These are phyloP conservation scores for Colletotrichum chrysophilum DNA, from an alignment of 2,329 filamentous ascomycete species.

Conservation along the genomic window DNA sequence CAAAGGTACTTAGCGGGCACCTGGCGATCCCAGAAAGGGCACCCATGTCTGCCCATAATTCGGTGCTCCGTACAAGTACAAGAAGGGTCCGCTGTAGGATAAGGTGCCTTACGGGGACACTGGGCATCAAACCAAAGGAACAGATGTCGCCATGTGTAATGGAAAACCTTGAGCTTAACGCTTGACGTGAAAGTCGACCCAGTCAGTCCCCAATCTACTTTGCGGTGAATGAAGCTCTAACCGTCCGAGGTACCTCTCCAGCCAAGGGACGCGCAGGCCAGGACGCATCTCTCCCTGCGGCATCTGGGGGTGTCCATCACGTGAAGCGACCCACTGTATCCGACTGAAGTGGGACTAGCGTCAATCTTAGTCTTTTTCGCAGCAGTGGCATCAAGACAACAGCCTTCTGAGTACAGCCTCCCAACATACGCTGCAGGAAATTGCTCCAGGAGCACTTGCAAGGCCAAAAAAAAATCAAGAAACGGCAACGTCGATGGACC, in stretches of 20 bases:
- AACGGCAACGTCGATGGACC: conserved; percentile 13
- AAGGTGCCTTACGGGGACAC: background rate
- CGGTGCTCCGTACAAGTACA: background rate
- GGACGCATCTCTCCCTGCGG: background rate
- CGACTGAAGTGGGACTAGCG: background rate
- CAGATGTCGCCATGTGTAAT: background rate
- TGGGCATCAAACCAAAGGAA: background rate
- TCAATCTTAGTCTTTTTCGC: conserved; percentile 31
- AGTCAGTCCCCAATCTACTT: background rate
- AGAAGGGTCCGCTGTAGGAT: background rate
- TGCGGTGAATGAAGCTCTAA: background rate
- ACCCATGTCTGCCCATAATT: background rate
- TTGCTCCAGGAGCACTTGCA: conserved; percentile 17
- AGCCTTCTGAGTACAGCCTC: conserved; percentile 33
- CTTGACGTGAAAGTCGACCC: background rate
- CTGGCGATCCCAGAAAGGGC: background rate
- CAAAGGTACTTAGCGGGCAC: background rate
- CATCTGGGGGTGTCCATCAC: background rate
- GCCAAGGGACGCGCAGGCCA: background rate
- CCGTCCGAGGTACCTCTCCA: background rate
- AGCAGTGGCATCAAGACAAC: conserved; percentile 41
- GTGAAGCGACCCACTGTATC: background rate
- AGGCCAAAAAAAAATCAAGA: conserved; percentile 11
- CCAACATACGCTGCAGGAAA: conserved; percentile 28
- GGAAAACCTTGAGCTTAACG: background rate